These are phyloP conservation scores for Fusarium sp. DNA, from an alignment of 2,329 filamentous ascomycete genomes.

Conservation along the genomic window DNA sequence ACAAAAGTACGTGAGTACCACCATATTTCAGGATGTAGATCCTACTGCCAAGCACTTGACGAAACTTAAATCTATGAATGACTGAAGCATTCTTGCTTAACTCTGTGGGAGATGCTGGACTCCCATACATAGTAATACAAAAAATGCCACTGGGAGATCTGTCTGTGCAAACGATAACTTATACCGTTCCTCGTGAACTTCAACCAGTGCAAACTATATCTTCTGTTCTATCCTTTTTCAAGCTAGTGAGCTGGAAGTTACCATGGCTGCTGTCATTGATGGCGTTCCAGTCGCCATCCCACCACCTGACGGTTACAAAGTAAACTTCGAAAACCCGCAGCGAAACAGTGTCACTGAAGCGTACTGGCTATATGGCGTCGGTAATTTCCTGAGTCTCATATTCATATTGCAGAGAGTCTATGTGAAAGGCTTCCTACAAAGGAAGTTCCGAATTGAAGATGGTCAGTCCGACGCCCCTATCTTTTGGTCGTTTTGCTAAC, in stretches of 20 bases:
- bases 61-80: not conserved
- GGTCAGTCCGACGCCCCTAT: not conserved
- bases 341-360: not conserved
- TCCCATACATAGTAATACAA: not conserved
- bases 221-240: not conserved
- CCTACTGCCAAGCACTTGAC: not conserved
- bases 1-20: not conserved
- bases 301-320: not conserved
- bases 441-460: not conserved
- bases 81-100: not conserved
- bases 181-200: not conserved
- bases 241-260: not conserved
- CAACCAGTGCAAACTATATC: not conserved
- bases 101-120: not conserved
- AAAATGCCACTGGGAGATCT: not conserved
- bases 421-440: not conserved
- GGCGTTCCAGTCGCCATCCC: not conserved
- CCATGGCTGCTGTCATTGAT: not conserved
- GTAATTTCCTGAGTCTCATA: not conserved
- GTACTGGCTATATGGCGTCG: not conserved
- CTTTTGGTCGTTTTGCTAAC: not conserved
- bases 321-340: not conserved
- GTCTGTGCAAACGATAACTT: not conserved
- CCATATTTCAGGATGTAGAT: not conserved
- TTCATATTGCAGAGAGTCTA: not conserved